Percentiles rank a stretch among this genome's conserved stretches.
Evolutionary conservation across 441 rosid species (phyloP).

Genomic region (Bruguiera hainesii): DNA sequence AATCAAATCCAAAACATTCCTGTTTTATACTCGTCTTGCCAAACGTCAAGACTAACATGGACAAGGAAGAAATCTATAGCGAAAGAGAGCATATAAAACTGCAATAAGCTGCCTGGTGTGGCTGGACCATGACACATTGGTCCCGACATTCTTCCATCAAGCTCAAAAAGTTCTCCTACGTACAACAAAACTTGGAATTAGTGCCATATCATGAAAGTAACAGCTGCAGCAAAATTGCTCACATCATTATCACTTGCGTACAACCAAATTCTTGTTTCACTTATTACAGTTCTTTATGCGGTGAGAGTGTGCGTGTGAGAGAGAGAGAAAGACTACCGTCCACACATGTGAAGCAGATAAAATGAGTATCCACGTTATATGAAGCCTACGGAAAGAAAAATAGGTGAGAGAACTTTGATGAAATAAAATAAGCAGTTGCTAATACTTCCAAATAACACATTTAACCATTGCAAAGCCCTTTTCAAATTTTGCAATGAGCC

Average conservation of each 20-base stretch:
- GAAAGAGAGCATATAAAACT: slow-evolving; percentile 36
- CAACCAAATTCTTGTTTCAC: neutral
- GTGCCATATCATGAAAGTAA: slow-evolving; percentile 3
- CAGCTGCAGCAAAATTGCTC: slow-evolving; percentile 5
- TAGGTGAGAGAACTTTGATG: neutral
- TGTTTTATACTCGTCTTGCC: no score
- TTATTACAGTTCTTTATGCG: neutral
- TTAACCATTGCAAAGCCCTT: no score
- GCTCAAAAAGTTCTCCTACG: slow-evolving; percentile 79
- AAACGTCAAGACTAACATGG: no score
- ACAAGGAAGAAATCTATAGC: no score
- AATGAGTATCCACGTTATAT: slow-evolving; percentile 64
- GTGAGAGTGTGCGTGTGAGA: neutral
- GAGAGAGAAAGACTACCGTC: slow-evolving; percentile 47
- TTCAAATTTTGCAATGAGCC: no score
- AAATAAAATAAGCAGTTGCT: neutral
- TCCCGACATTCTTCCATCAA: slow-evolving; percentile 81
- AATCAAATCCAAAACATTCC: no score
- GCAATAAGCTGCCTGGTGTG: slow-evolving; percentile 56
- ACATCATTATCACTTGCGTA: slow-evolving; percentile 1
- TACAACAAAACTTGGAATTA: slow-evolving; percentile 7
- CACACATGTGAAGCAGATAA: slow-evolving; percentile 78
- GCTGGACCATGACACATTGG: slow-evolving; percentile 74
- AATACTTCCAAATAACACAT: no score
- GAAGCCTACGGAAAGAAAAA: slow-evolving; percentile 51